phyloP scores from a whole-genome alignment of 2,329 filamentous ascomycete genomes.

The Fusarium nelsonii region DNA sequence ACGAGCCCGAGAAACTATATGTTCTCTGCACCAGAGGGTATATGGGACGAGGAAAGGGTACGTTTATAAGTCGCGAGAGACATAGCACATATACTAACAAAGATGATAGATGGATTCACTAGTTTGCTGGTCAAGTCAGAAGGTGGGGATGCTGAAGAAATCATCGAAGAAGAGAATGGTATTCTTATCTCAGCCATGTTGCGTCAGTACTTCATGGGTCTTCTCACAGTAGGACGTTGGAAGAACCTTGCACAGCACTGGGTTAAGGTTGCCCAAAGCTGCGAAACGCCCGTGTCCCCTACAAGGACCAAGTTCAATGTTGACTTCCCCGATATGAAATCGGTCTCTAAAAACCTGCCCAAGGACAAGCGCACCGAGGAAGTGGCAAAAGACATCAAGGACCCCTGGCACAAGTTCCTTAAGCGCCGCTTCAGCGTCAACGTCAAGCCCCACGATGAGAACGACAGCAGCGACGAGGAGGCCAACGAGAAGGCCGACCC shows the following conservation, averaged over 20 bases:
- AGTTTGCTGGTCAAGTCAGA: conserved; percentile 80
- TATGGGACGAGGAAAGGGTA: conserved; percentile 84
- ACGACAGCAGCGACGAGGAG: conserved; percentile 59
- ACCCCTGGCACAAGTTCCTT: conserved; percentile 56
- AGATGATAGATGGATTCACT: conserved; percentile 75
- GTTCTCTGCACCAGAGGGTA: conserved; percentile 85
- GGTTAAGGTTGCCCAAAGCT: conserved; percentile 70
- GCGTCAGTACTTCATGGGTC: conserved; percentile 89
- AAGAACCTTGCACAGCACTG: conserved; percentile 78
- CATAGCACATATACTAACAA: conserved; percentile 27
- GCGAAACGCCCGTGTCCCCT: conserved; percentile 65
- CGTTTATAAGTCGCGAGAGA: neutral
- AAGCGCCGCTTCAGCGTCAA: conserved; percentile 52
- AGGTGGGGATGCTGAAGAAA: conserved; percentile 80
- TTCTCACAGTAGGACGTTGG: conserved; percentile 86
- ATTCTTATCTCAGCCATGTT: conserved; percentile 88
- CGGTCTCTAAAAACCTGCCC: conserved; percentile 42
- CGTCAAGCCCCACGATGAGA: conserved; percentile 52
- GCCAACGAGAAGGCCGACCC: conserved; percentile 22
- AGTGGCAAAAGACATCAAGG: conserved; percentile 39
- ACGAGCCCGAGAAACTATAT: conserved; percentile 75
- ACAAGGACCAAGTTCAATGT: conserved; percentile 29
- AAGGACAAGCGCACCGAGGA: conserved; percentile 38
- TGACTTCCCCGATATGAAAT: conserved; percentile 39
- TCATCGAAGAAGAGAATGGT: conserved; percentile 88